Percentiles rank a stretch among this genome's conserved stretches.
Evolutionary conservation across 106 monocot genomes (phyloP).

Genomic region (Narthecium ossifragum): DNA sequence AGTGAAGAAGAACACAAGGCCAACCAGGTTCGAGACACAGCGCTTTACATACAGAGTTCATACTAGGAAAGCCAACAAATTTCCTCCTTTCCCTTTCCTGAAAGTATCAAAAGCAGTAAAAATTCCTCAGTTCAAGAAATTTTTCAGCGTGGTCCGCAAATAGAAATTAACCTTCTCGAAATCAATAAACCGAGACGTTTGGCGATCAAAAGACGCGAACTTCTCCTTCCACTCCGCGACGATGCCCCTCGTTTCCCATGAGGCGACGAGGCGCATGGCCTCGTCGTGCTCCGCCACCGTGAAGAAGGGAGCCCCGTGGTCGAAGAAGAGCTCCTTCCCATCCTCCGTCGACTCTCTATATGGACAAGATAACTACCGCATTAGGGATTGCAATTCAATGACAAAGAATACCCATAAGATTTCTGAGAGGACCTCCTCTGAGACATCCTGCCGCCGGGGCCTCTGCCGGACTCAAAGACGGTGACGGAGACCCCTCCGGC

Average conservation of each 20-base stretch:
- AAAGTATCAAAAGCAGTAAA: too few relatives aligned
- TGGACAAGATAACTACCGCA: too few relatives aligned
- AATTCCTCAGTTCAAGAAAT: too few relatives aligned
- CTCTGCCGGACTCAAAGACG: conserved; percentile 71
- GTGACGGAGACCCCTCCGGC: conserved; percentile 61
- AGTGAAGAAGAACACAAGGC: conserved; percentile 3
- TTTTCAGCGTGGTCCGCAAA: too few relatives aligned
- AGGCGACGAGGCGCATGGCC: conserved; percentile 38
- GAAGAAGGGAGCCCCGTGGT: conserved; percentile 78
- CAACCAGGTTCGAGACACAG: conserved; percentile 53
- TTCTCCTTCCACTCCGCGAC: conserved; percentile 73
- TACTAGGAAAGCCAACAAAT: conserved; percentile 43
- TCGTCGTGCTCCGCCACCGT: conserved; percentile 31
- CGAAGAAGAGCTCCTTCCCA: conserved; percentile 65
- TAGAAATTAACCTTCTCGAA: conserved; percentile 56
- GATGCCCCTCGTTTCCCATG: conserved; percentile 52
- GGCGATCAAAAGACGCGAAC: conserved; percentile 53
- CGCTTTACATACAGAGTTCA: conserved; percentile 53
- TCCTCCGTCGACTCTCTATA: conserved; percentile 52
- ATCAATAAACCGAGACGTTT: conserved; percentile 30
- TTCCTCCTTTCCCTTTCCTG: conserved; percentile 32
- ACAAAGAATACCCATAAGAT: too few relatives aligned
- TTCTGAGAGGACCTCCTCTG: conserved; percentile 43
- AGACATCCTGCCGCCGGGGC: conserved; percentile 78
- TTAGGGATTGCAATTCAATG: too few relatives aligned